Conservation (phyloP, 257 asterid species). For the Capsicum baccatum region DNA sequence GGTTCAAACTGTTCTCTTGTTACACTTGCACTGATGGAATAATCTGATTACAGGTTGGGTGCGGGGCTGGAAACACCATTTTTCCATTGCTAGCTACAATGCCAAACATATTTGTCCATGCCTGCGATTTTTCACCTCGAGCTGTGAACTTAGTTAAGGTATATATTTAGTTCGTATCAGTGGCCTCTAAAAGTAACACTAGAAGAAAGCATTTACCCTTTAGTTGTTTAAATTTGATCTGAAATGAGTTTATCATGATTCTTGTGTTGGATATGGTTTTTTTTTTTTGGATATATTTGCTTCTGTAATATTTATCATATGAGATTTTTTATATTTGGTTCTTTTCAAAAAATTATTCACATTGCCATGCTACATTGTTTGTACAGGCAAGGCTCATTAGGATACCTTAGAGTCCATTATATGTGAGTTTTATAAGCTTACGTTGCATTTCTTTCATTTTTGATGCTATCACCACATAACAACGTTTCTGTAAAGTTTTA, state of each 20-base stretch:
- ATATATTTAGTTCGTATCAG: conserved; percentile 30
- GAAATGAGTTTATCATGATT: not conserved
- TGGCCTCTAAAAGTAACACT: conserved; percentile 21
- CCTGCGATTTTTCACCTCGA: conserved; percentile 95
- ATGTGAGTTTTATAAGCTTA: conserved; percentile 9
- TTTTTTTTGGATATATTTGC: not conserved
- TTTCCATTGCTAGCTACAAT: conserved; percentile 82
- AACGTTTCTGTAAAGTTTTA: not conserved
- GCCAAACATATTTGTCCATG: conserved; percentile 73
- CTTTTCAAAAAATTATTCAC: not conserved
- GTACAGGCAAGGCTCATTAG: not conserved
- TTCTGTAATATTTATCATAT: not conserved
- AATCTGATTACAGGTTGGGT: conserved; percentile 74
- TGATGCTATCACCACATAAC: not conserved
- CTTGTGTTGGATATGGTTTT: conserved; percentile 14
- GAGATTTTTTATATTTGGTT: not conserved
- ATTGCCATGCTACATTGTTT: not conserved
- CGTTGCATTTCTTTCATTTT: not conserved
- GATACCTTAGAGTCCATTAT: not conserved
- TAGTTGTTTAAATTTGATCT: not conserved
- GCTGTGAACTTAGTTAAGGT: conserved; percentile 96
- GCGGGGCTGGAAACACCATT: conserved; percentile 95
- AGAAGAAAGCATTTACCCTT: not conserved
- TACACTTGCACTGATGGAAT: not conserved
- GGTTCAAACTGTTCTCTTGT: not conserved